Conservation (phyloP, 345 rosid species). For the Eucalyptus fibrosa region DNA sequence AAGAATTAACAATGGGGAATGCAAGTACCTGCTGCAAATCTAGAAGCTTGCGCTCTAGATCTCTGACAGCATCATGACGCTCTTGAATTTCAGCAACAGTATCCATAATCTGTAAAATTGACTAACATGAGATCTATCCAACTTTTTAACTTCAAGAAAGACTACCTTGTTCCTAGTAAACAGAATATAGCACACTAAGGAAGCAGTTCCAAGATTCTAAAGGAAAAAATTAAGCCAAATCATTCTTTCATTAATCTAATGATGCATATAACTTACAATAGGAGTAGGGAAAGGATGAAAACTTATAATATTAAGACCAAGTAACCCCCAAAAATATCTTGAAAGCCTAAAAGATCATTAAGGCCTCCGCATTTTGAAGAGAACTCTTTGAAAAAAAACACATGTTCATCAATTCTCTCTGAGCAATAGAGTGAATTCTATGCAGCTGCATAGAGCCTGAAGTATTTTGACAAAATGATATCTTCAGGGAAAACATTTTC, state of each 20-base stretch:
- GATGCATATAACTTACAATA: neutral
- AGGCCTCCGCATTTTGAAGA: neutral
- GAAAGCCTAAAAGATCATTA: neutral
- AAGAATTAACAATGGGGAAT: neutral
- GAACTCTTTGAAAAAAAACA: neutral
- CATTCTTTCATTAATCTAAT: neutral
- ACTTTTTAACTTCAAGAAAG: neutral
- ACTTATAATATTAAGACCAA: neutral
- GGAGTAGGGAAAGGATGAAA: neutral
- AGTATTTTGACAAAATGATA: neutral
- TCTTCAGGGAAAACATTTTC: neutral
- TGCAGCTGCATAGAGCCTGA: neutral
- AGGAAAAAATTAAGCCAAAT: neutral
- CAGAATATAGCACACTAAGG: neutral
- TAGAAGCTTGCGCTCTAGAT: slow-evolving; percentile 76
- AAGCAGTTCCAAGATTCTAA: neutral
- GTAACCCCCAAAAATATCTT: neutral
- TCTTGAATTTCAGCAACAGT: slow-evolving; percentile 97
- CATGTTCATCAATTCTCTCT: neutral
- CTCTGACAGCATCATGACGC: slow-evolving; percentile 89
- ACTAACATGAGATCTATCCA: neutral
- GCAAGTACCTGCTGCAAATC: slow-evolving; percentile 76
- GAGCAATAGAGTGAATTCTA: neutral
- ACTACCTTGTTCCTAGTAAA: neutral
- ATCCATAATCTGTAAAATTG: slow-evolving; percentile 58